Evolutionary conservation across 1,139 yeast species (phyloP).

Genomic region (Chernovozyma sophiae-reginae): DNA sequence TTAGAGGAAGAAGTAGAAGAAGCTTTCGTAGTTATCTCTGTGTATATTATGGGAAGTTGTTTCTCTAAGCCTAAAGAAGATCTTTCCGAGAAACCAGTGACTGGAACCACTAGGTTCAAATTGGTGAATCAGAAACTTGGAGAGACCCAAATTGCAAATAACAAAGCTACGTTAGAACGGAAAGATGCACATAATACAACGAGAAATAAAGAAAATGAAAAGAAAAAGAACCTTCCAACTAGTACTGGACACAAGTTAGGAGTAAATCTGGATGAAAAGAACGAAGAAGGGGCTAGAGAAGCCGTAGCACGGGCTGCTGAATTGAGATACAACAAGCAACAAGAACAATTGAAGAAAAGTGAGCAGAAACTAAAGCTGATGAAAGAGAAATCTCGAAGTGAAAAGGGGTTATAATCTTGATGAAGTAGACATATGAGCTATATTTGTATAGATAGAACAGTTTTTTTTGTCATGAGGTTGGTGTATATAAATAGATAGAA

Average conservation of each 20-base stretch:
- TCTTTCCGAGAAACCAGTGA: slow-evolving; percentile 1
- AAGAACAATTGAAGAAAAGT: slow-evolving; percentile 22
- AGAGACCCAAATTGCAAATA: not conserved
- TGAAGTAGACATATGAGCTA: not conserved
- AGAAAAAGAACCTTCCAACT: not conserved
- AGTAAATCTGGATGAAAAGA: not conserved
- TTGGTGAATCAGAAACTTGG: not conserved
- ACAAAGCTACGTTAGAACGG: not conserved
- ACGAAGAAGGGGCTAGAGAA: slow-evolving; percentile 12
- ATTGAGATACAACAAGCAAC: slow-evolving; percentile 24
- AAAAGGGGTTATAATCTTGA: slow-evolving; percentile 31
- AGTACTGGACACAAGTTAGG: slow-evolving; percentile 8
- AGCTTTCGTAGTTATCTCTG: too few species aligned
- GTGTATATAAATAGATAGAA: not conserved
- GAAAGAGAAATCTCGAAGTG: slow-evolving; percentile 27
- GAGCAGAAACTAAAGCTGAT: slow-evolving; percentile 26
- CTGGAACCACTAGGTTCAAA: not conserved
- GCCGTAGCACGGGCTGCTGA: slow-evolving; percentile 41
- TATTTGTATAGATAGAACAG: not conserved
- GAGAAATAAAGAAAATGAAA: not conserved
- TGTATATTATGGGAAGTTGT: slow-evolving; percentile 19
- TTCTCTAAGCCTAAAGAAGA: slow-evolving; percentile 13
- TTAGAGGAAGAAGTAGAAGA: too few species aligned
- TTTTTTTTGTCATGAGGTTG: not conserved
- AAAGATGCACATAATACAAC: too few species aligned